These are phyloP conservation scores for Fraxinus greggii DNA, from an alignment of 305 asterid species.

Conservation along the genomic window DNA sequence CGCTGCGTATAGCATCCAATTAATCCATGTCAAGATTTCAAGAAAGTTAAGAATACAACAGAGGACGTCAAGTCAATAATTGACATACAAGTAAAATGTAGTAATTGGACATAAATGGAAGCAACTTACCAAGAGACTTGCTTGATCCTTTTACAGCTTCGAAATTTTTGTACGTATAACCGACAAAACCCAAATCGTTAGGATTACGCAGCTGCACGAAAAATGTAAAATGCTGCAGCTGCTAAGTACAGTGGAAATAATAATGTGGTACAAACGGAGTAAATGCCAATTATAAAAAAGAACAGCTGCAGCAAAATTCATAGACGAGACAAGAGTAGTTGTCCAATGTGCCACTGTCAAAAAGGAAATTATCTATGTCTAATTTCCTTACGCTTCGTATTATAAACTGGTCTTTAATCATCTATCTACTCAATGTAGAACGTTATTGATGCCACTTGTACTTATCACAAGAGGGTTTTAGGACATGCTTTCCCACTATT, in stretches of 20 bases:
- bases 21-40: background rate
- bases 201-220: constrained; percentile 53
- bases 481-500: background rate
- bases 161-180: constrained; percentile 75
- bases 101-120: constrained; percentile 6
- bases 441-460: background rate
- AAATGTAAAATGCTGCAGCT: background rate
- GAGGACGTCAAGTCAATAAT: background rate
- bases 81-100: background rate
- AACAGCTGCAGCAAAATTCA: background rate
- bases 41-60: background rate
- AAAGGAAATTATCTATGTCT: background rate
- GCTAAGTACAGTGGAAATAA: background rate
- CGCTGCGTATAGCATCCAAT: background rate
- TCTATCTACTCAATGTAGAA: background rate
- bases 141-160: constrained; percentile 60
- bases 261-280: background rate
- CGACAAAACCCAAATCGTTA: constrained; percentile 71
- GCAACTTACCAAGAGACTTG: constrained; percentile 39
- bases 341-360: background rate
- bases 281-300: background rate
- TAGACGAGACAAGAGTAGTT: background rate
- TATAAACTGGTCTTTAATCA: no score
- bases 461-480: background rate
- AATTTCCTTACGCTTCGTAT: background rate